A percentile compares a stretch with the other conserved stretches of the same genome.
Conservation (phyloP, 352 stramenopile genomes). For the Phytophthora brassicae region DNA sequence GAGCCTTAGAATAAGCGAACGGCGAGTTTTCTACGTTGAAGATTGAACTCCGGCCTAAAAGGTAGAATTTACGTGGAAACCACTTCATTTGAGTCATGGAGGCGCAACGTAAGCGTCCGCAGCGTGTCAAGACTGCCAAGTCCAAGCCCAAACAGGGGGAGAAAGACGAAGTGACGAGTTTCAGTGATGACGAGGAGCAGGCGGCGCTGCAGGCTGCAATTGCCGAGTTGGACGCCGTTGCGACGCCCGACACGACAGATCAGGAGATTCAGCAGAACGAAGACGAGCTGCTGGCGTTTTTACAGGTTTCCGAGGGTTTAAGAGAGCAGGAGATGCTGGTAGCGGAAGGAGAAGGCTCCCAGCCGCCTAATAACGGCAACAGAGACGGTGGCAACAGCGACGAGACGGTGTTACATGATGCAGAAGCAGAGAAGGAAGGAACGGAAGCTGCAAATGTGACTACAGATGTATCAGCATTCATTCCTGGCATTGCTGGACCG, state of each 20-base stretch:
- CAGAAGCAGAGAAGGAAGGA: not conserved
- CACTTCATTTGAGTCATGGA: constrained; percentile 25
- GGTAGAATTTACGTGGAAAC: constrained; percentile 8
- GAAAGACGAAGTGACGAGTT: not conserved
- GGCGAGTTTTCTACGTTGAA: constrained; percentile 21
- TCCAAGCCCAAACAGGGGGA: constrained; percentile 5
- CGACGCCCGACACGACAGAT: constrained; percentile 22
- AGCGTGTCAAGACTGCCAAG: constrained; percentile 1
- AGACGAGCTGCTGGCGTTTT: constrained; percentile 53
- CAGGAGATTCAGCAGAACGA: constrained; percentile 62
- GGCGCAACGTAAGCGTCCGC: constrained; percentile 22
- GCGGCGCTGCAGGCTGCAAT: constrained; percentile 8
- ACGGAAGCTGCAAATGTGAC: too few relatives aligned
- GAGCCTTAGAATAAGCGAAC: constrained; percentile 13
- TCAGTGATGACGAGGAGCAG: constrained; percentile 17
- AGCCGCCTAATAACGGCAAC: constrained; percentile 25
- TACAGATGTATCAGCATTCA: not conserved
- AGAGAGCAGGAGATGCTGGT: constrained; percentile 23
- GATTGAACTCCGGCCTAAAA: constrained; percentile 8
- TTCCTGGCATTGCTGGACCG: not conserved
- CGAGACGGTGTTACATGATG: not conserved
- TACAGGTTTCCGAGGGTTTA: constrained; percentile 21
- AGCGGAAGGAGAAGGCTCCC: constrained; percentile 20
- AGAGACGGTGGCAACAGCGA: not conserved
- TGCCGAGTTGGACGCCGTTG: constrained; percentile 15